Base-by-base conservation (phyloP, 306 rosid species). In the Cyamopsis tetragonoloba region DNA sequence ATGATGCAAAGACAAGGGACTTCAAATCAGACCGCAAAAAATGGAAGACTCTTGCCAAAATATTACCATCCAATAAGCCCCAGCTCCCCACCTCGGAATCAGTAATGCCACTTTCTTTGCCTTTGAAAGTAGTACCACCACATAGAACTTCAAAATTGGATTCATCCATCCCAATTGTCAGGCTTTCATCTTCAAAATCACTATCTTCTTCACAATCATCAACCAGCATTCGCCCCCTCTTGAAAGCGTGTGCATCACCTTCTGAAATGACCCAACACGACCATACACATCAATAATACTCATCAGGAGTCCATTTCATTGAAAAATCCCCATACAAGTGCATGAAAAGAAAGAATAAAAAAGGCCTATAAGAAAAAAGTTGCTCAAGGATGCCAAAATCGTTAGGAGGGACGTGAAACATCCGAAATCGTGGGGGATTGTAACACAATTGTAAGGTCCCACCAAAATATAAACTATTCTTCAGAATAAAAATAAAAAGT, bases 31-130 rank as follows among this genome's bases (percentile, higher is more conserved):
- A 79, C 77, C 91, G 85, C 80, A 95, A 38, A 84, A 72, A 82
- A 74, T 95, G 97, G 80, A 95, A 91, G 26, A 95, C 73, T 18
- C 87, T 81, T 2, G 92, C 97, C 68, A 95, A 75, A 64, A 89
- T 64, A 60, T 62, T 82, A 49, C 95, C 97, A 74, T 86, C 81
- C 78, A 95, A 84, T 71, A 82, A 60, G 53, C 87, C 95, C 97
- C 99, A 88, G 67, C 84, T 74, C 62, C 84, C 86, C 55, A 71
- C 61, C 12, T 76, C 83, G 57, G 88, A 68, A 43, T 73, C 84
- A 63, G 70, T 31, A 72, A 60, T 46, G 58, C 64, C 81, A 82
- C 79, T 69, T 61, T 77, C 82, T 50, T 72, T 82, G 64, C 61
- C 43, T 13, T 19, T 22, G 74, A 90, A 83, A 74, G 87, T 56